Conservation (phyloP, 2,329 filamentous ascomycete species). For the Fusarium nurragi region DNA sequence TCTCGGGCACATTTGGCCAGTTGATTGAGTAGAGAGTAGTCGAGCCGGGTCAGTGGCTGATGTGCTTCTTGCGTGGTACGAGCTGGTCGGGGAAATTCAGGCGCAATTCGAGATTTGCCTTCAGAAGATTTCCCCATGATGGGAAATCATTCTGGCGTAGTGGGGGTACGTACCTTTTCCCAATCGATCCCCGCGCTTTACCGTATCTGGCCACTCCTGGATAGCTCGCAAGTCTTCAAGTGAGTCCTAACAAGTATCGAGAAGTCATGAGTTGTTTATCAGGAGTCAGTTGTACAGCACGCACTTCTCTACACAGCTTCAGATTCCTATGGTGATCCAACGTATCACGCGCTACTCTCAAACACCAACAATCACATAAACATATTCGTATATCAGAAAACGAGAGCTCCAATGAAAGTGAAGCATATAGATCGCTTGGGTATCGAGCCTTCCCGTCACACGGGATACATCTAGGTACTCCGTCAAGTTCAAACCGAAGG, state of each 20-base stretch:
- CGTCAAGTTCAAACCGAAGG: conserved; percentile 32
- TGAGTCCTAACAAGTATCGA: not conserved
- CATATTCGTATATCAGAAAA: conserved; percentile 1
- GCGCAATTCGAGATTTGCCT: conserved; percentile 7
- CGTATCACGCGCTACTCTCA: not conserved
- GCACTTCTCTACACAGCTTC: not conserved
- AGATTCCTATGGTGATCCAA: no score
- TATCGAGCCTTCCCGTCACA: conserved; percentile 41
- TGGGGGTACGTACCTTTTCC: conserved; percentile 29
- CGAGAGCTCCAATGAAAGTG: conserved; percentile 25
- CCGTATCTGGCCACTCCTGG: not conserved
- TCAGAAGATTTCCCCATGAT: conserved; percentile 29
- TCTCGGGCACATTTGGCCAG: conserved; percentile 38
- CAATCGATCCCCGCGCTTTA: not conserved
- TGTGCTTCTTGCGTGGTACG: conserved; percentile 3
- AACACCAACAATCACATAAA: not conserved
- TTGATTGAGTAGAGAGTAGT: not conserved
- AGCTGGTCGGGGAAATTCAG: not conserved
- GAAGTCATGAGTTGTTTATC: not conserved
- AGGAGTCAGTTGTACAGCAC: not conserved
- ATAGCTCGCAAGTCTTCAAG: not conserved
- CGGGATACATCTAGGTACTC: conserved; percentile 36
- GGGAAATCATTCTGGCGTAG: conserved; percentile 22
- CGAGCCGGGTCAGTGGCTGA: conserved; percentile 13
- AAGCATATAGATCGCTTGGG: conserved; percentile 44